Evolutionary conservation across 2,329 filamentous ascomycete species (phyloP), one percentile per base, ranked within the genome.

Genomic region (Claviceps citrina): DNA sequence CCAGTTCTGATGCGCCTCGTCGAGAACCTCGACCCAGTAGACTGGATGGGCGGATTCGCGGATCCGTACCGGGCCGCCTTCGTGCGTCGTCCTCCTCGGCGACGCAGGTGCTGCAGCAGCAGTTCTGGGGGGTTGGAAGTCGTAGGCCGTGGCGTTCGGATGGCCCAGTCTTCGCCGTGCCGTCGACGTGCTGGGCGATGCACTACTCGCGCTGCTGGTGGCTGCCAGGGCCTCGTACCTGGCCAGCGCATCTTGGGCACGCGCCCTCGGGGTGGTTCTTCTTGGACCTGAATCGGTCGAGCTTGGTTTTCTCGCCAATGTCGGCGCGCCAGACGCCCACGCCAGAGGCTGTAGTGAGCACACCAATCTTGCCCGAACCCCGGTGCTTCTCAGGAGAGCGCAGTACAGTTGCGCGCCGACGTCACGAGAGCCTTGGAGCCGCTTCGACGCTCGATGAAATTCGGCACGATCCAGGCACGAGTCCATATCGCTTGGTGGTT

Each of bases 21-120:
- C 87, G 47, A 94, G 83, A 3, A 84, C 79, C 61, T 98, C 91
- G 1, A 95, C 80, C 91, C 91, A 98, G 55, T 86, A 96, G 3
- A 96, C 70, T 0, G 91, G 91, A 51, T 80, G 84, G 0, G 73
- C 59, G 0, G 85, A 87, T 52, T 89, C 84, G 19, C 69, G 70
- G 9, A 81, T 71, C 12, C 54, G 61, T 40, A 61, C 63, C 9
- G 54, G 61, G 38, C 47, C 51, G 19, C 54, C n/a, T n/a, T n/a
- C 60, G 51, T 54, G 57, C 20, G 46, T 48, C n/a, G n/a, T n/a
- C n/a, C n/a, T n/a, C 30, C 51, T 50, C n/a, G 53, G 52, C 1
- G 55, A 46, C 1, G 49, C 48, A 1, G 57, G 64, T 9, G 59
- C 56, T 12, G 64, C 60, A 26, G 59, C 56, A 12, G 64, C 60